phyloP scores from a whole-genome alignment of 306 rosid species.

The Castanospermum australe region DNA sequence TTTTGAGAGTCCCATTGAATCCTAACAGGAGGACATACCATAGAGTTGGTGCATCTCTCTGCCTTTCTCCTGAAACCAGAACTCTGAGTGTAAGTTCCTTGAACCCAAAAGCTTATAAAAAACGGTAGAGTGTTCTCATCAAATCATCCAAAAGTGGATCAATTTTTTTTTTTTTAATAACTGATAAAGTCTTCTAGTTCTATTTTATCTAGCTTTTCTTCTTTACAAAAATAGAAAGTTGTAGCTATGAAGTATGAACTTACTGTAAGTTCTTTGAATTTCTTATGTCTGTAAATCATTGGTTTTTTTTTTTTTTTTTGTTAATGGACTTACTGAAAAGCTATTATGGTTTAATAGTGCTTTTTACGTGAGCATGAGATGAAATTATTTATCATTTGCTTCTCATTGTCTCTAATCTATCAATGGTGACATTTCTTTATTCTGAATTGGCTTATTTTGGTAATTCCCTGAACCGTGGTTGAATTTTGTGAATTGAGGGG shows the following conservation, averaged over 20 bases:
- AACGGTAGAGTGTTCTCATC: not conserved
- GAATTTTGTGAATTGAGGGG: constrained; percentile 3
- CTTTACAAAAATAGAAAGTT: not conserved
- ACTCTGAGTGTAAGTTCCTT: constrained; percentile 50
- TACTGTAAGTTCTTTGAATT: not conserved
- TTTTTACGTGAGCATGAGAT: not conserved
- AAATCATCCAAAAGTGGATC: not conserved
- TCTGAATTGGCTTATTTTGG: not conserved
- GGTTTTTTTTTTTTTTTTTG: not conserved
- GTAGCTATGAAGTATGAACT: not conserved
- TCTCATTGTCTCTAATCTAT: not conserved
- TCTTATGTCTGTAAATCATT: not conserved
- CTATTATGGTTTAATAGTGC: not conserved
- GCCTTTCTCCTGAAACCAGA: constrained; percentile 58
- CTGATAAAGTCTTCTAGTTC: not conserved
- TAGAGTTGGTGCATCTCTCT: constrained; percentile 80
- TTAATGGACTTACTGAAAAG: not conserved
- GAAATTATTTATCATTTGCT: not conserved
- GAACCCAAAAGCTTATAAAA: not conserved
- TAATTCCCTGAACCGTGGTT: not conserved
- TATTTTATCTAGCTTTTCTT: not conserved
- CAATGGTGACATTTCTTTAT: not conserved
- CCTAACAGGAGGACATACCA: constrained; percentile 36
- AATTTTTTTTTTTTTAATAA: not conserved
- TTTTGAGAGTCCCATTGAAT: constrained; percentile 68